Conservation (phyloP, 768 basidiomycete species). For the Psilocybe cubensis region DNA sequence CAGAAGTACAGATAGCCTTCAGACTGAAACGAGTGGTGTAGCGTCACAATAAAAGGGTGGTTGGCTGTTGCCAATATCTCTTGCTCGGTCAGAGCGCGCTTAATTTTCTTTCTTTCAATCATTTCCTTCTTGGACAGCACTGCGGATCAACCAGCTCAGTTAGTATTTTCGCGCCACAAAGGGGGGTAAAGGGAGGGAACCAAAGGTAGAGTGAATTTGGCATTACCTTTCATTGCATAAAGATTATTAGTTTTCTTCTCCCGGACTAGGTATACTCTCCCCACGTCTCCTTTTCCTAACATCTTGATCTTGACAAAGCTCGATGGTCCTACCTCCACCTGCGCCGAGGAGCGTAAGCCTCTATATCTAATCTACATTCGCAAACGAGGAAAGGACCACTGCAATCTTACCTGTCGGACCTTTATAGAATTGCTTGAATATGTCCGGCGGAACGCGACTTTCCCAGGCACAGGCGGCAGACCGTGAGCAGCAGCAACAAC, state of each 20-base stretch:
- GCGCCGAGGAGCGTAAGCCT: slow-evolving; percentile 19
- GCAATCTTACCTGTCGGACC: slow-evolving; percentile 67
- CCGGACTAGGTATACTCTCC: slow-evolving; percentile 95
- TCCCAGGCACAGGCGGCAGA: slow-evolving; percentile 49
- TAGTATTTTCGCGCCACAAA: slow-evolving; percentile 38
- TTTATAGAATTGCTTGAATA: slow-evolving; percentile 99
- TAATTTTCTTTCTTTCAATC: slow-evolving; percentile 99
- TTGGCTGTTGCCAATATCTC: slow-evolving; percentile 98
- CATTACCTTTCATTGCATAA: slow-evolving; percentile 98
- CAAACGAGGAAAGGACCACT: no score
- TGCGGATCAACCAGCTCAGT: slow-evolving; percentile 47
- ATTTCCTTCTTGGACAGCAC: slow-evolving; percentile 99
- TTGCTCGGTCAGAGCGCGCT: slow-evolving; percentile 97
- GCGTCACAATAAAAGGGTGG: slow-evolving; percentile 99
- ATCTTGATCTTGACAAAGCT: slow-evolving; percentile 97
- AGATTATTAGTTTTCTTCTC: slow-evolving; percentile 98
- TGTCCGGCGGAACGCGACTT: slow-evolving; percentile 85
- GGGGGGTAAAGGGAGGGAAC: slow-evolving; percentile 23
- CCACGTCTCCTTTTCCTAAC: slow-evolving; percentile 98
- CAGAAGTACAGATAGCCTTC: slow-evolving; percentile 98
- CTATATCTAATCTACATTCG: slow-evolving; percentile 3
- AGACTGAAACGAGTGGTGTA: slow-evolving; percentile 99
- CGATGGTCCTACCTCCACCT: slow-evolving; percentile 94
- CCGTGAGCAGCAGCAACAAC: slow-evolving; percentile 42
- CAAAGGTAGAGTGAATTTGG: slow-evolving; percentile 24